Conservation (phyloP, 257 asterid genomes). For the Scutellaria galericulata region DNA sequence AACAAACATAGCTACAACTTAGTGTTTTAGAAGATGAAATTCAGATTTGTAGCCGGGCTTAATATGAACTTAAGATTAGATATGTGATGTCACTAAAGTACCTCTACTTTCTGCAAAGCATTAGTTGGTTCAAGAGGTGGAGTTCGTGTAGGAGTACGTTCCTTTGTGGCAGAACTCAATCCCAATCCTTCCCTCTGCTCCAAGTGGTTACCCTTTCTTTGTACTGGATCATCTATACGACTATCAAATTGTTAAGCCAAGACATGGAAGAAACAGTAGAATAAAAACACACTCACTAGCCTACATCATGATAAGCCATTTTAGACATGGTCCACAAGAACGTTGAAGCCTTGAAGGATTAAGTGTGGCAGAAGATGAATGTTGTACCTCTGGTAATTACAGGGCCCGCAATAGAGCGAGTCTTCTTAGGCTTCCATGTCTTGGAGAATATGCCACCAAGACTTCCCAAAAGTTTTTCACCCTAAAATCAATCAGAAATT, state of each 20-base stretch:
- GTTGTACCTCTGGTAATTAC: conserved; percentile 53
- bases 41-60: not conserved
- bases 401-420: conserved; percentile 77
- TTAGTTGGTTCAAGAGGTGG: conserved; percentile 70
- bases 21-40: conserved; percentile 4
- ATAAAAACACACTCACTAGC: conserved; percentile 11
- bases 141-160: conserved; percentile 46
- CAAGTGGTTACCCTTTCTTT: conserved; percentile 76
- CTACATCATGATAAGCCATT: conserved; percentile 11
- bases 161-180: conserved; percentile 64
- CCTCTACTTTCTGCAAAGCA: conserved; percentile 92
- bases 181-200: conserved; percentile 91
- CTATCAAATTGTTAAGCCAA: conserved; percentile 36
- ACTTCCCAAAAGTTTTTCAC: conserved; percentile 95
- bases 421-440: conserved; percentile 95
- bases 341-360: conserved; percentile 16
- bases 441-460: conserved; percentile 92
- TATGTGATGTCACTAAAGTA: conserved; percentile 37
- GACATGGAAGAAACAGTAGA: conserved; percentile 27
- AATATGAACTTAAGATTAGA: conserved; percentile 18
- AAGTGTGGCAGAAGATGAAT: conserved; percentile 23
- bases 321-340: conserved; percentile 25
- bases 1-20: not conserved
- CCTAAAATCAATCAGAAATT: conserved; percentile 55
- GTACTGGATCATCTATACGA: conserved; percentile 69